phyloP scores from a whole-genome alignment of 1,284 basidiomycete species.

The Takashimella koratensis region DNA sequence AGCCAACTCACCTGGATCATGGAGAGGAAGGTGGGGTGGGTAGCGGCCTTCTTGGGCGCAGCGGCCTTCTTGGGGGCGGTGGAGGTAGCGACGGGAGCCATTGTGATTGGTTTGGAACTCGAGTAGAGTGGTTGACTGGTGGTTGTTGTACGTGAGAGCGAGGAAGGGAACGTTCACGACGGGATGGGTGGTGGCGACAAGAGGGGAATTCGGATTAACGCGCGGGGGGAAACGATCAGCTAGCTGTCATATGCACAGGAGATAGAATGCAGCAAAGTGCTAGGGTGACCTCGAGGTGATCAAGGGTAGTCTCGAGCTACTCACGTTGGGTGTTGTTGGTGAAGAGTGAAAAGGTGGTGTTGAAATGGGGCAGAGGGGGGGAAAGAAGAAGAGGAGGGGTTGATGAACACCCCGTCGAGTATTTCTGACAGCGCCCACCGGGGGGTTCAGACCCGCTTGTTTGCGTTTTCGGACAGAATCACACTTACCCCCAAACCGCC shows the following conservation, averaged over 20 bases:
- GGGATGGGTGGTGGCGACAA: background rate
- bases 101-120: constrained; percentile 26
- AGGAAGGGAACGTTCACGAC: background rate
- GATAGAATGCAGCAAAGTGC: too few relatives aligned
- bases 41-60: constrained; percentile 31
- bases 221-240: background rate
- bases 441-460: too few relatives aligned
- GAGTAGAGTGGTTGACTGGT: too few relatives aligned
- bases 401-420: background rate
- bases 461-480: background rate
- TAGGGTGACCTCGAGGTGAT: background rate
- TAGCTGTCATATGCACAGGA: too few relatives aligned
- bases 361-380: constrained; percentile 3
- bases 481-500: background rate
- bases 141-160: too few relatives aligned
- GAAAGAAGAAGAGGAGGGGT: constrained; percentile 6
- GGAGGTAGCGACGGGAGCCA: constrained; percentile 35
- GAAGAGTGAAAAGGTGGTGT: background rate
- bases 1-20: constrained; percentile 52
- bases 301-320: background rate
- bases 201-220: background rate
- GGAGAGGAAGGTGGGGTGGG: constrained; percentile 50
- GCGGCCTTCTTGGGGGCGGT: constrained; percentile 36
- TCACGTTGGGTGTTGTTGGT: background rate
- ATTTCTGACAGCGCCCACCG: background rate